Evolutionary conservation across 1,284 basidiomycete species (phyloP), one percentile per base, ranked within the genome.

Genomic region (Cutaneotrichosporon cyanovorans): DNA sequence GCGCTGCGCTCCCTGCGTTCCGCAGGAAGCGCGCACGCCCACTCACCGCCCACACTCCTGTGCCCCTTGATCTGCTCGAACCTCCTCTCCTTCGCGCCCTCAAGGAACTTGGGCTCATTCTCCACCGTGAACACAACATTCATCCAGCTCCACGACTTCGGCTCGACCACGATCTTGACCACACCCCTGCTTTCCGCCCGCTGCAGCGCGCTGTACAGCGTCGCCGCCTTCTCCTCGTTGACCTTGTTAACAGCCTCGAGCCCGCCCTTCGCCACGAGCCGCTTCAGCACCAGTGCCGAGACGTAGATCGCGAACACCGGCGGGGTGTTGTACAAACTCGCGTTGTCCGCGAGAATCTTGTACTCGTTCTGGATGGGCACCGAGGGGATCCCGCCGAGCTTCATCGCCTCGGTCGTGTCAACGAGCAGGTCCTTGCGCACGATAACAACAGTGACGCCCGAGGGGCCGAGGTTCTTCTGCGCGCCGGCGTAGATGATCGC

Each of bases 381-480:
- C 5, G 66, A 56, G 15, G 84, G 84, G 3, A 78, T 70, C 14
- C 84, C 81, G 40, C 85, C 86, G 45, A 87, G 76, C 62, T 75
- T 75, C n/a, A 81, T 78, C 0, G 88, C 86, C 7, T 80, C 82
- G 59, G 89, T 84, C 34, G 86, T 83, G 65, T 87, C 85, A 59
- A 90, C 87, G 61, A 95, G 76, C 64, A 95, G 84, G 71, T 95
- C 89, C 56, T 92, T 82, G 28, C 88, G 82, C 16, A 96, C 88
- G 68, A 99, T 93, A 54, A 93, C 76, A 62, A 98, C 80, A 5
- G 91, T 93, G 20, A 95, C 76, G 3, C 95, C 95, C 0, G 92
- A 84, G 1, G 95, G 95, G 5, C 93, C 95, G 42, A 98, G 77
- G 69, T 99, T 99, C 78, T 99, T 99, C 73, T 99, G 95, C n/a